phyloP scores from a whole-genome alignment of 352 stramenopile species.

The Phytophthora sp. region DNA sequence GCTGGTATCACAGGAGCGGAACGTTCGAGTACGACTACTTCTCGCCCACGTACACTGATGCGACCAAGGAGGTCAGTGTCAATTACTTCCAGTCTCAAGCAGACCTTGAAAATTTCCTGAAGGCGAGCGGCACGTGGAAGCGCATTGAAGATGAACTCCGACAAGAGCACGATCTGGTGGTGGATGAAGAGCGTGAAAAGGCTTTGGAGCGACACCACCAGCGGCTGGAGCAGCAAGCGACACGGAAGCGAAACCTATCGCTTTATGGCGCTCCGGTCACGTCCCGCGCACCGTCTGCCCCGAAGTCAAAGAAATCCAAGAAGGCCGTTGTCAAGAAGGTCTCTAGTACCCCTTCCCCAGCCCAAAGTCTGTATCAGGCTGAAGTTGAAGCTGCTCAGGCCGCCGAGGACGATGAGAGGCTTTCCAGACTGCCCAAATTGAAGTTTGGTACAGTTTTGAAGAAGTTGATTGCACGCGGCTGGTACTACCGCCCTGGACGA shows the following conservation, averaged over 20 bases:
- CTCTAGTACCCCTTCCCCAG: constrained; percentile 4
- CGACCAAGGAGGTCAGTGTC: constrained; percentile 52
- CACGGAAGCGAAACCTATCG: constrained; percentile 31
- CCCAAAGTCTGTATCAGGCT: constrained; percentile 31
- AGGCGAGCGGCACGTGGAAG: constrained; percentile 61
- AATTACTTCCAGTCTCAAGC: constrained; percentile 76
- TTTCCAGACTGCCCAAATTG: constrained; percentile 39
- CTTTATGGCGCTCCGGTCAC: constrained; percentile 15
- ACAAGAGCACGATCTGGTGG: constrained; percentile 54
- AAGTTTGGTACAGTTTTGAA: constrained; percentile 67
- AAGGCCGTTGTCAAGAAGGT: constrained; percentile 35
- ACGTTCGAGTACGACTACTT: constrained; percentile 88
- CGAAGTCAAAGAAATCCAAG: constrained; percentile 38
- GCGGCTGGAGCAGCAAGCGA: constrained; percentile 41
- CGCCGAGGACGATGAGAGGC: constrained; percentile 9
- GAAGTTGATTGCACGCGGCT: constrained; percentile 60
- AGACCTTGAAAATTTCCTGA: constrained; percentile 65
- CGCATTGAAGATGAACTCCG: constrained; percentile 63
- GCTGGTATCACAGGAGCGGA: constrained; percentile 64
- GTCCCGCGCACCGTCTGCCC: constrained; percentile 2
- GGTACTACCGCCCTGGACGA: constrained; percentile 70
- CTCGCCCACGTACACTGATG: constrained; percentile 62
- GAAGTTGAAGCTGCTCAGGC: constrained; percentile 31
- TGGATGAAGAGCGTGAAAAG: constrained; percentile 60
- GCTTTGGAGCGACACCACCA: constrained; percentile 50